These are phyloP conservation scores for Lactarius akahatsu DNA, from an alignment of 768 basidiomycete genomes.

Conservation along the genomic window DNA sequence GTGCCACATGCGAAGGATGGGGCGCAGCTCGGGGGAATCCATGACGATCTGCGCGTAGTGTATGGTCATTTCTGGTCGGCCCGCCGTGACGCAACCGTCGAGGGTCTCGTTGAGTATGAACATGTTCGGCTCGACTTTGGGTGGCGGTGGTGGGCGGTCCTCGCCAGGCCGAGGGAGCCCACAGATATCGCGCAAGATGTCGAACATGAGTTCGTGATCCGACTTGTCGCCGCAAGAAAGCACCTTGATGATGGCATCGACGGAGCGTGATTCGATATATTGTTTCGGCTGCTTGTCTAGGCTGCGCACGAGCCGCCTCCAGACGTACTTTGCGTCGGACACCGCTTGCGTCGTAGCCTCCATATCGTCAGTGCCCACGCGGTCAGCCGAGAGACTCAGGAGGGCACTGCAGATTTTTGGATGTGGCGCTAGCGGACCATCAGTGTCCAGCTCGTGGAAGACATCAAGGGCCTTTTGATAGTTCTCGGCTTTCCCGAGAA, in stretches of 20 bases:
- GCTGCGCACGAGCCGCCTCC: constrained; percentile 61
- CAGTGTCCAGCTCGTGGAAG: constrained; percentile 63
- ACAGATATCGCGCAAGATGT: constrained; percentile 59
- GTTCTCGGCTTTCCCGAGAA: constrained; percentile 58
- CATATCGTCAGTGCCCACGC: constrained; percentile 28
- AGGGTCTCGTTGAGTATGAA: constrained; percentile 56
- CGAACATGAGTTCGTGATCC: constrained; percentile 67
- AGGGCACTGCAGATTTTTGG: constrained; percentile 63
- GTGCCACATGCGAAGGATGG: not conserved
- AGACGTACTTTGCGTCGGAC: constrained; percentile 66
- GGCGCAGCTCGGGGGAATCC: constrained; percentile 35
- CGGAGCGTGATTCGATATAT: constrained; percentile 52
- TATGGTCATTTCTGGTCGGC: constrained; percentile 48
- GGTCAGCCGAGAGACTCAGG: constrained; percentile 49
- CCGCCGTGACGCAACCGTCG: constrained; percentile 51
- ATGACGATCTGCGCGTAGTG: constrained; percentile 63
- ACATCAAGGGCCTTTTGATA: constrained; percentile 75
- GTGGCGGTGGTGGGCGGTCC: constrained; percentile 24
- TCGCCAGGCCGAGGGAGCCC: constrained; percentile 56
- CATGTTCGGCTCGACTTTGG: constrained; percentile 43
- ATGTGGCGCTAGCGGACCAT: constrained; percentile 62
- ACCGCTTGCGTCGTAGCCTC: constrained; percentile 30
- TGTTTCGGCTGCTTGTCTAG: constrained; percentile 47
- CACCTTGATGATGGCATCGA: constrained; percentile 52
- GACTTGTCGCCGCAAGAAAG: constrained; percentile 53